A percentile compares a stretch with the other conserved stretches of the same genome.
Evolutionary conservation across 1,139 yeast genomes (phyloP).

Genomic region (Pichia sp.): DNA sequence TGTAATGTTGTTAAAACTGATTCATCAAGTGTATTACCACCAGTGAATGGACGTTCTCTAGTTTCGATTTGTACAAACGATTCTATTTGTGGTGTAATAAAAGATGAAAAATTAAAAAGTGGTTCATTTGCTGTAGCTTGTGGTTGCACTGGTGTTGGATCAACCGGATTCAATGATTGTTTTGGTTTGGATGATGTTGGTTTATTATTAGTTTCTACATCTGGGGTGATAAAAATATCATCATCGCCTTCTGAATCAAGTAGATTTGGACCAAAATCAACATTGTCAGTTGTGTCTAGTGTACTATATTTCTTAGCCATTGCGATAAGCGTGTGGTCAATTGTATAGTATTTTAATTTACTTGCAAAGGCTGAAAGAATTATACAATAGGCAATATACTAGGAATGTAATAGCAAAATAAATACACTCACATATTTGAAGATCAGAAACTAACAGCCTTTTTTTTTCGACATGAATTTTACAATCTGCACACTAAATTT

Average conservation of each 20-base stretch:
- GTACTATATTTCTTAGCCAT: constrained; percentile 5
- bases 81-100: constrained; percentile 32
- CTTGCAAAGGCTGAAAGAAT: too few species aligned
- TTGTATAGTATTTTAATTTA: too few species aligned
- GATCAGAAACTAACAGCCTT: too few species aligned
- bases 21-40: constrained; percentile 83
- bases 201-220: constrained; percentile 20
- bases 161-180: neutral
- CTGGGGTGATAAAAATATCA: constrained; percentile 34
- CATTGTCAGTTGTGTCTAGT: constrained; percentile 13
- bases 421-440: too few species aligned
- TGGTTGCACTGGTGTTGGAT: constrained; percentile 2
- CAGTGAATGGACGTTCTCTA: constrained; percentile 67
- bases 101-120: constrained; percentile 28
- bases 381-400: too few species aligned
- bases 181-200: constrained; percentile 1
- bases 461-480: neutral
- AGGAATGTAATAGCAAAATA: too few species aligned
- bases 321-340: neutral
- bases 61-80: constrained; percentile 38
- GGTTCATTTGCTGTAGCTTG: constrained; percentile 4
- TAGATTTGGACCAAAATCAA: constrained; percentile 10
- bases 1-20: constrained; percentile 64
- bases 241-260: constrained; percentile 22
- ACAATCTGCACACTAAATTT: too few species aligned